These are phyloP conservation scores for Rhododendron molle DNA, from an alignment of 148 eudicot genomes.

Conservation along the genomic window DNA sequence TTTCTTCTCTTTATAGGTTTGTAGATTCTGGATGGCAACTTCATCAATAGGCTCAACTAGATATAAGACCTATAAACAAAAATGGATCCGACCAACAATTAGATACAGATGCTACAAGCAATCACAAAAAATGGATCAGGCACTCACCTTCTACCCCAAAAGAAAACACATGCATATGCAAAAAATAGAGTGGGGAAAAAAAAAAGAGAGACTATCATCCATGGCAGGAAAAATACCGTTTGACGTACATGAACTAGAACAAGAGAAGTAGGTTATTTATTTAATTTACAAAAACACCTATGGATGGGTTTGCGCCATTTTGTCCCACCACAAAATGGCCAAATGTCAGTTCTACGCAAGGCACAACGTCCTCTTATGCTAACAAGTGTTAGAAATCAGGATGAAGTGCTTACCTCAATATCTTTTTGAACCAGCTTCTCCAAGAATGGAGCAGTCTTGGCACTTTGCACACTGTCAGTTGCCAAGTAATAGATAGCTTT, in stretches of 20 bases:
- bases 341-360: not conserved
- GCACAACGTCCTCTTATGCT: not conserved
- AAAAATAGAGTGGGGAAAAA: not conserved
- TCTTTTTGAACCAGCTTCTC: constrained; percentile 88
- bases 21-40: constrained; percentile 92
- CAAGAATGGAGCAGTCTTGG: constrained; percentile 89
- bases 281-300: not conserved
- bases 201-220: not conserved
- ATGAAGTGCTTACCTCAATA: constrained; percentile 60
- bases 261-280: not conserved
- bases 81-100: not conserved
- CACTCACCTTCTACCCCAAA: not conserved
- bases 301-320: not conserved
- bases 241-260: not conserved
- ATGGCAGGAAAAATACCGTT: not conserved
- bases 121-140: not conserved
- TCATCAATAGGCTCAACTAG: constrained; percentile 95
- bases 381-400: not conserved
- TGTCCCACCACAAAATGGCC: not conserved
- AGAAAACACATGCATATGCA: not conserved
- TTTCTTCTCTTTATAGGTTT: constrained; percentile 94
- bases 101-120: not conserved
- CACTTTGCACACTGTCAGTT: constrained; percentile 93
- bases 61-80: constrained; percentile 47
- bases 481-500: constrained; percentile 95